phyloP scores from a whole-genome alignment of 768 basidiomycete species.

The Clitopilus passeckerianus region DNA sequence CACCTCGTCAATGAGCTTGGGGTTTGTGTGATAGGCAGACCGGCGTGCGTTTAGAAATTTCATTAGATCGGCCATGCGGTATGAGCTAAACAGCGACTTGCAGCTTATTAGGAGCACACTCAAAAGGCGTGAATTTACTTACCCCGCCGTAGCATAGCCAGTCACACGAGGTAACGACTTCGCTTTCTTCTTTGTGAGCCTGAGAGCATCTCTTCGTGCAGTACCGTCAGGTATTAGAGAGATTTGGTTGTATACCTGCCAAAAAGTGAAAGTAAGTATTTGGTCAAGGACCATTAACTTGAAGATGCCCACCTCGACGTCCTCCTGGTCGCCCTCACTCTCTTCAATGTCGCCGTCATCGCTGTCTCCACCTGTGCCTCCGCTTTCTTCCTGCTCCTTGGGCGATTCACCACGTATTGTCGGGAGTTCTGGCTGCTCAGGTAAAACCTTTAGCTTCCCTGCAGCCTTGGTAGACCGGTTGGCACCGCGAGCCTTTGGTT shows the following conservation, averaged over 20 bases:
- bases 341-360: slow-evolving; percentile 71
- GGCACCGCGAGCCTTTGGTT: slow-evolving; percentile 62
- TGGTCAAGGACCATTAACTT: background rate
- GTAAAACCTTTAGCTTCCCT: slow-evolving; percentile 84
- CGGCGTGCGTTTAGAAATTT: slow-evolving; percentile 87
- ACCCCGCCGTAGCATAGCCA: slow-evolving; percentile 93
- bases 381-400: slow-evolving; percentile 40
- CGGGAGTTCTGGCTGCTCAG: slow-evolving; percentile 70
- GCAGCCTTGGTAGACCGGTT: slow-evolving; percentile 78
- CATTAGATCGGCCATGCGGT: slow-evolving; percentile 81
- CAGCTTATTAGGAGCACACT: background rate
- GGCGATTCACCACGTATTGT: slow-evolving; percentile 19
- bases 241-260: slow-evolving; percentile 89
- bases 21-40: slow-evolving; percentile 78
- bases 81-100: slow-evolving; percentile 52
- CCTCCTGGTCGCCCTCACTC: slow-evolving; percentile 53
- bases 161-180: slow-evolving; percentile 91
- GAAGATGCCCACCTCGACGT: slow-evolving; percentile 46
- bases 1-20: slow-evolving; percentile 86
- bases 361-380: slow-evolving; percentile 51
- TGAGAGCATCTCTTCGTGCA: slow-evolving; percentile 85
- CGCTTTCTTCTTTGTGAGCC: slow-evolving; percentile 91
- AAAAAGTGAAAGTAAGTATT: background rate
- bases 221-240: slow-evolving; percentile 93
- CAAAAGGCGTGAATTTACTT: slow-evolving; percentile 15